A percentile compares a stretch with the other conserved stretches of the same genome.
Evolutionary conservation across 345 rosid species (phyloP).

Genomic region (Rhizophora apiculata): DNA sequence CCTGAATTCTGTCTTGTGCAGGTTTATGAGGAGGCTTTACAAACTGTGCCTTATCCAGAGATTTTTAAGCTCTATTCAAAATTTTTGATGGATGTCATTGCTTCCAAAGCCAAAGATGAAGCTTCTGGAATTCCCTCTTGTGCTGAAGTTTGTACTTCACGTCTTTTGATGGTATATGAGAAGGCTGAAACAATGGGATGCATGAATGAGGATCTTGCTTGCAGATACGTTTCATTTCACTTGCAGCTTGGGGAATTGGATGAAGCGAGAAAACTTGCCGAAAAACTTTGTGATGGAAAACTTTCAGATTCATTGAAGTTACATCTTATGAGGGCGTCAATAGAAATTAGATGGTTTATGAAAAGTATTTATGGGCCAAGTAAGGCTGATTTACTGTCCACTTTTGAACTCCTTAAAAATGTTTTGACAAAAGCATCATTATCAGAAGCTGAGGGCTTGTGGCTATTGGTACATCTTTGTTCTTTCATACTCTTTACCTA

Average conservation of each 20-base stretch:
- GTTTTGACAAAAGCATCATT: constrained; percentile 47
- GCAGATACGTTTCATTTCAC: constrained; percentile 58
- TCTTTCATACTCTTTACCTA: background rate
- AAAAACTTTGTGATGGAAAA: constrained; percentile 54
- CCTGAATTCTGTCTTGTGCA: constrained; percentile 28
- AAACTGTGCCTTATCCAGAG: constrained; percentile 47
- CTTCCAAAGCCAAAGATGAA: constrained; percentile 33
- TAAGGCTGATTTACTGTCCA: constrained; percentile 44
- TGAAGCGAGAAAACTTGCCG: constrained; percentile 61
- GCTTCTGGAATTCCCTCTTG: constrained; percentile 20
- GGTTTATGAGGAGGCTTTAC: constrained; percentile 75
- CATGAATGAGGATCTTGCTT: constrained; percentile 66
- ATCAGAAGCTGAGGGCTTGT: constrained; percentile 69
- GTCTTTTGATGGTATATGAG: constrained; percentile 49
- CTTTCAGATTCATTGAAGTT: constrained; percentile 53
- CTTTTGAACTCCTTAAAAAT: constrained; percentile 49
- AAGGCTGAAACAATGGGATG: constrained; percentile 61
- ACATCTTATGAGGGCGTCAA: constrained; percentile 56
- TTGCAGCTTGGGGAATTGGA: constrained; percentile 53
- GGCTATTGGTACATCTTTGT: constrained; percentile 62
- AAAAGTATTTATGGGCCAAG: constrained; percentile 29
- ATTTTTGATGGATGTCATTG: constrained; percentile 53
- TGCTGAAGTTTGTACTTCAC: constrained; percentile 36
- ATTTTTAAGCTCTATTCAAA: constrained; percentile 58
- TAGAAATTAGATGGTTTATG: constrained; percentile 49